Conservation (phyloP, 345 rosid genomes). For the Arabis hirsuta region DNA sequence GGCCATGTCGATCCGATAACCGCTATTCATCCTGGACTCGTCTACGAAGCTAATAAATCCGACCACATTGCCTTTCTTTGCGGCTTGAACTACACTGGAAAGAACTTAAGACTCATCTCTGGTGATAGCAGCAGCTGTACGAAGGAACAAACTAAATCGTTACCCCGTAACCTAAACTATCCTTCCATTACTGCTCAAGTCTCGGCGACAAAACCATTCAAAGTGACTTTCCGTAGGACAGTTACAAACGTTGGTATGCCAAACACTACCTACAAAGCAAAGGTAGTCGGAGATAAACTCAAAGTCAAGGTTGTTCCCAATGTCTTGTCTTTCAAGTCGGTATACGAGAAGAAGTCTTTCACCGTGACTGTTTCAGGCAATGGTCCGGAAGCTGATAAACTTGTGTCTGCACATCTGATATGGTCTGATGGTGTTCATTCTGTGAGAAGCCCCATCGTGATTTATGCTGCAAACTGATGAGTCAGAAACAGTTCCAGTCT, state of each 20-base stretch:
- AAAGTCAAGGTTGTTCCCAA: conserved; percentile 48
- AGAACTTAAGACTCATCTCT: conserved; percentile 36
- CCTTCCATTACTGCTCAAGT: conserved; percentile 51
- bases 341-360: conserved; percentile 53
- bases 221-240: conserved; percentile 47
- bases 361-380: conserved; percentile 42
- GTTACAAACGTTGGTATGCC: conserved; percentile 63
- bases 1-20: conserved; percentile 48
- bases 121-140: conserved; percentile 50
- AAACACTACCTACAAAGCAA: conserved; percentile 51
- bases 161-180: conserved; percentile 56
- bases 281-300: conserved; percentile 25
- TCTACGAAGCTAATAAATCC: conserved; percentile 41
- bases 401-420: conserved; percentile 39
- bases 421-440: conserved; percentile 50
- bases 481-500: not conserved
- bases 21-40: conserved; percentile 48
- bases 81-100: conserved; percentile 37
- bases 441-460: conserved; percentile 49
- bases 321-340: conserved; percentile 43
- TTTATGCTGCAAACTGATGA: conserved; percentile 18
- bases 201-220: conserved; percentile 27
- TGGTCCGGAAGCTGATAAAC: not conserved
- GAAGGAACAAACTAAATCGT: conserved; percentile 12
- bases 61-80: conserved; percentile 44